A percentile compares a stretch with the other conserved stretches of the same genome.
These are phyloP conservation scores for Aureobasidium sp. DNA, from an alignment of 2,329 filamentous ascomycete species.

Conservation along the genomic window DNA sequence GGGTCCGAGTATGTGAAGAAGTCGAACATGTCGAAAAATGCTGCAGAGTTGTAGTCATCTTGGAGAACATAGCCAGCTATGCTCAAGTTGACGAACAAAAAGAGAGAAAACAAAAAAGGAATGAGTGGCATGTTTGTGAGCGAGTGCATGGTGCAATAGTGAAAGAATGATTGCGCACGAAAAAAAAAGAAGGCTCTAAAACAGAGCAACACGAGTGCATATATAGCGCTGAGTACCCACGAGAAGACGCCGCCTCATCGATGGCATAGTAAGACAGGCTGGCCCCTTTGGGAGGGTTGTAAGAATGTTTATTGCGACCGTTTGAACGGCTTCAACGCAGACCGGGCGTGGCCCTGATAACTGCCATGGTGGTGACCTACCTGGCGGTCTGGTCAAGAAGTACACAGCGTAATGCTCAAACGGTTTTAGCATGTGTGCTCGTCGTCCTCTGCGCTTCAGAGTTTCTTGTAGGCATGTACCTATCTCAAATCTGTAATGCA, in stretches of 20 bases:
- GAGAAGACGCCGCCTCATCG: constrained; percentile 2
- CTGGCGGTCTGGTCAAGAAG: background rate
- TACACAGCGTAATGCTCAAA: background rate
- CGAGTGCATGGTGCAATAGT: constrained; percentile 14
- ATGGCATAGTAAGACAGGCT: constrained; percentile 8
- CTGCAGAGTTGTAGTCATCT: constrained; percentile 18
- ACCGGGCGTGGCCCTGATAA: constrained; percentile 10
- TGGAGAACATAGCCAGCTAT: constrained; percentile 20
- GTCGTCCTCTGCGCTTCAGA: background rate
- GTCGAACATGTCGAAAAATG: constrained; percentile 21
- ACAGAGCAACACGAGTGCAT: background rate
- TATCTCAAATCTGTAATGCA: background rate
- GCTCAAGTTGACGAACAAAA: constrained; percentile 32
- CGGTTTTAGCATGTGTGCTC: background rate
- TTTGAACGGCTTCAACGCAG: constrained; percentile 9
- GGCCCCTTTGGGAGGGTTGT: constrained; percentile 11
- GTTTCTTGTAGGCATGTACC: background rate
- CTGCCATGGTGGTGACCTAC: background rate
- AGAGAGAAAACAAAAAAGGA: constrained; percentile 24
- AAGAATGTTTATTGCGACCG: constrained; percentile 9
- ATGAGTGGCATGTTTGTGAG: constrained; percentile 15
- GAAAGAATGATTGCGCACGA: constrained; percentile 15
- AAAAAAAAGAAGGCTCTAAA: constrained; percentile 8
- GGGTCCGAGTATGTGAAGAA: constrained; percentile 31
- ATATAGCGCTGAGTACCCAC: constrained; percentile 2